These are phyloP conservation scores for Podila epigama DNA, from an alignment of 192 early-diverging fungal species.

Conservation along the genomic window DNA sequence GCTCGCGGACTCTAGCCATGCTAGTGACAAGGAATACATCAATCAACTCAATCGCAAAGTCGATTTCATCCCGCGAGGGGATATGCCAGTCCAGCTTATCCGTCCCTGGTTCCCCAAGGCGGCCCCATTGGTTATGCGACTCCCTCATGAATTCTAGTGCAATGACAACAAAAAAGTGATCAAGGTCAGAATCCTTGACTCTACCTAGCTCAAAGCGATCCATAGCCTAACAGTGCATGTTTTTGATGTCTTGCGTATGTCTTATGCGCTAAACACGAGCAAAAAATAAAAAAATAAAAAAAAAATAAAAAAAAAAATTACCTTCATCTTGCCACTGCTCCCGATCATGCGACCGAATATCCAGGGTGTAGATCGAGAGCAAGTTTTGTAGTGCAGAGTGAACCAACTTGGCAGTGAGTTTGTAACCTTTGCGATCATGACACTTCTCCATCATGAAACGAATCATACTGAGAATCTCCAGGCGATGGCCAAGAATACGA, in stretches of 20 bases:
- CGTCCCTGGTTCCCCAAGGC: constrained; percentile 56
- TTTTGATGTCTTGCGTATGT: too few relatives aligned
- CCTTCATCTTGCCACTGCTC: constrained; percentile 65
- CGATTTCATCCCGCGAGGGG: constrained; percentile 70
- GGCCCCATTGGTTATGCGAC: constrained; percentile 83
- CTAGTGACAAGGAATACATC: constrained; percentile 58
- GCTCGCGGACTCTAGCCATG: constrained; percentile 42
- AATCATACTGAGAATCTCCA: constrained; percentile 56
- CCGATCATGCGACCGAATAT: constrained; percentile 59
- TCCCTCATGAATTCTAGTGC: constrained; percentile 63
- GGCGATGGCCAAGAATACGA: constrained; percentile 60
- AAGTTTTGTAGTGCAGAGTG: constrained; percentile 53
- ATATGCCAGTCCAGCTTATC: constrained; percentile 81
- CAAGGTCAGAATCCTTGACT: not conserved
- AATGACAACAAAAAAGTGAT: not conserved
- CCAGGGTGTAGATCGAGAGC: constrained; percentile 63
- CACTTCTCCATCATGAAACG: constrained; percentile 61
- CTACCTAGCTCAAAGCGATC: too few relatives aligned
- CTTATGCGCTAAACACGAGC: too few relatives aligned
- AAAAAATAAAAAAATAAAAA: too few relatives aligned
- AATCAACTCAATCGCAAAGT: constrained; percentile 72
- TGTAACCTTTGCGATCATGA: constrained; percentile 69
- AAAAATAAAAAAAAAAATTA: constrained; percentile 4
- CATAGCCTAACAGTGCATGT: too few relatives aligned
- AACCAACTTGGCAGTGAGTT: constrained; percentile 73